Evolutionary conservation across 352 stramenopile genomes (phyloP).

Genomic region (Discostella stelligera): DNA sequence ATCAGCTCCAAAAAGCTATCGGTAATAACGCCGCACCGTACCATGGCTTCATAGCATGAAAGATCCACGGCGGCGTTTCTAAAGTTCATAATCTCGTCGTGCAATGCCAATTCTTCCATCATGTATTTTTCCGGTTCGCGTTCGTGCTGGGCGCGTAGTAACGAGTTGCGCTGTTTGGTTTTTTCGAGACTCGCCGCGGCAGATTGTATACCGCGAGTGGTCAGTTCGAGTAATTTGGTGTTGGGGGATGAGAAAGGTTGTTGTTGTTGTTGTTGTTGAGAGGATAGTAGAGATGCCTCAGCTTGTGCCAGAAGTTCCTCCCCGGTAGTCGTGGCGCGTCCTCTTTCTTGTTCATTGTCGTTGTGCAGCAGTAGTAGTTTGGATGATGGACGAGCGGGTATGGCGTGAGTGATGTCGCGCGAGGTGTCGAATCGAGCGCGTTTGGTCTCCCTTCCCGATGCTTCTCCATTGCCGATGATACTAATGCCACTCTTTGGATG

Average conservation of each 20-base stretch:
- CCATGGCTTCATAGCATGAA: conserved; percentile 42
- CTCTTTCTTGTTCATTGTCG: background rate
- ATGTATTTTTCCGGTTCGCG: conserved; percentile 66
- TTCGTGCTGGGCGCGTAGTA: conserved; percentile 40
- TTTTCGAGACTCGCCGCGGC: conserved; percentile 46
- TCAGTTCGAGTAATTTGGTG: conserved; percentile 44
- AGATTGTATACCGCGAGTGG: conserved; percentile 41
- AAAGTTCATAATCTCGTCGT: conserved; percentile 62
- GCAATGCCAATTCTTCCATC: conserved; percentile 60
- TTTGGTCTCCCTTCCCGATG: conserved; percentile 4
- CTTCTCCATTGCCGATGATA: background rate
- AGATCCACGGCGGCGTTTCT: conserved; percentile 47
- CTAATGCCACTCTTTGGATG: background rate
- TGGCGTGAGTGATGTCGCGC: conserved; percentile 28
- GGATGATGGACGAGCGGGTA: conserved; percentile 15
- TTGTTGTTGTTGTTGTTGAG: background rate
- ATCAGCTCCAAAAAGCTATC: conserved; percentile 45
- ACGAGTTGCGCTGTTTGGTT: conserved; percentile 49
- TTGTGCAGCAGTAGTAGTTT: background rate
- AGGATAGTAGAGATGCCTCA: background rate
- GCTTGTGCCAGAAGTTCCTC: conserved; percentile 42
- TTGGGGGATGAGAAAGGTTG: background rate
- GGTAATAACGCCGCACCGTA: conserved; percentile 27
- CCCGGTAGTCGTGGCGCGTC: background rate
- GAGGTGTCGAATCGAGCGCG: conserved; percentile 18